Evolutionary conservation across 352 stramenopile species (phyloP), one percentile per base, ranked within the genome.

Genomic region (Phytophthora colocasiae): DNA sequence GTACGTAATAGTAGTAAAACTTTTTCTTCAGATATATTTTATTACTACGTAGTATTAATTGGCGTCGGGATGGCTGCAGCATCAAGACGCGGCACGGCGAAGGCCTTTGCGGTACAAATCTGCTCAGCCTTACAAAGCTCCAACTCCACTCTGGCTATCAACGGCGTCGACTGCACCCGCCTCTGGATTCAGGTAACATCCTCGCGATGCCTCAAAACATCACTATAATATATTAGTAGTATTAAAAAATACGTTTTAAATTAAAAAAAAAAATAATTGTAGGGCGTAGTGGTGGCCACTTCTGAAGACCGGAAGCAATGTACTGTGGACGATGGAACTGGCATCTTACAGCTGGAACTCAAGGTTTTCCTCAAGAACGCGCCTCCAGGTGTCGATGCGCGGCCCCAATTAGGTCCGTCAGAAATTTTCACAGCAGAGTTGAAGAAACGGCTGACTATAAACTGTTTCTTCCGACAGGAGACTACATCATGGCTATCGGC

Each of bases 401-500:
- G 56, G 17, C 77, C 77, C 19, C 40, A 46, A 45, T 59, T 75
- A 58, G 79, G 80, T 91, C 27, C n/a, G 65, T 76, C 1, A 7
- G 17, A 27, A n/a, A 27, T 12, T 27, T 48, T 3, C 31, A 36
- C 9, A 36, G 4, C 12, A 11, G 9, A 36, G 14, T 14, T 11
- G 31, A 36, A 3, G 2, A 31, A 31, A 36, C 4, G 34, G 19
- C 11, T 34, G 44, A 51, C 48, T 63, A 26, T 45, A 14, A 61
- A 27, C 17, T 52, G 22, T 55, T 19, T 46, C 9, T 52, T 31
- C 52, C 8, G 12, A 11, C 41, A 87, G 83, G 83, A 24, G 81
- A 90, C 59, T 89, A 89, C 44, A 70, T 92, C n/a, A 91, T 95
- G 83, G 71, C 85, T 15, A 92, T 95, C 51, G 87, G 87, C 1